Evolutionary conservation across 1,139 yeast species (phyloP).

Genomic region (Yamadazyma membranifaciens): DNA sequence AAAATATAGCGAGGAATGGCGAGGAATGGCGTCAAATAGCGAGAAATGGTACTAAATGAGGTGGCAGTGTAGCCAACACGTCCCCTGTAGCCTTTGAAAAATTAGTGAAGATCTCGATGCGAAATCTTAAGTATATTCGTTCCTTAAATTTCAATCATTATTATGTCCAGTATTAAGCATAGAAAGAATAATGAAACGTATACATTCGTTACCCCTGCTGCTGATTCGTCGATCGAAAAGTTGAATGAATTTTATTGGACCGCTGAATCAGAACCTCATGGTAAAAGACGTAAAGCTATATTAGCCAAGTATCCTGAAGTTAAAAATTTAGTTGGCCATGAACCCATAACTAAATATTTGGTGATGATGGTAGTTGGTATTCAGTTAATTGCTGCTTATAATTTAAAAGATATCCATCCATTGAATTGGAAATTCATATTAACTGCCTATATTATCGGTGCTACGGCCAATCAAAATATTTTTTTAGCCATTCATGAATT

Average conservation of each 20-base stretch:
- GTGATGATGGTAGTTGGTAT: conserved; percentile 60
- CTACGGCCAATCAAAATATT: conserved; percentile 79
- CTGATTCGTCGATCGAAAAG: conserved; percentile 40
- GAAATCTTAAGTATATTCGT: not conserved
- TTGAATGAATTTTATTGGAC: conserved; percentile 80
- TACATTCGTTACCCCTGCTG: conserved; percentile 41
- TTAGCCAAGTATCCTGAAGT: conserved; percentile 77
- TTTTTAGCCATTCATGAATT: conserved; percentile 88
- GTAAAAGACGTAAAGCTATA: conserved; percentile 68
- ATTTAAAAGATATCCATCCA: conserved; percentile 55
- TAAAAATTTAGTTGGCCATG: conserved; percentile 78
- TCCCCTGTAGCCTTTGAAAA: not conserved
- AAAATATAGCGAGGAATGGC: too few relatives aligned
- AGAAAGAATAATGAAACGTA: conserved; percentile 33
- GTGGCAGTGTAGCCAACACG: not conserved
- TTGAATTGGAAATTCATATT: conserved; percentile 55
- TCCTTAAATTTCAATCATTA: too few relatives aligned
- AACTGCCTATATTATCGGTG: conserved; percentile 77
- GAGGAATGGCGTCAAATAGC: too few relatives aligned
- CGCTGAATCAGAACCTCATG: conserved; percentile 77
- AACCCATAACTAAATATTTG: conserved; percentile 80
- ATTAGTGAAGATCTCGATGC: conserved; percentile 2
- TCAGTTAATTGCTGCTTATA: conserved; percentile 63
- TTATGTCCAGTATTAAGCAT: conserved; percentile 23
- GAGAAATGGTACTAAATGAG: too few relatives aligned